Base-by-base conservation (phyloP, 1,139 yeast genomes). In the Magnusiomyces sp. region DNA sequence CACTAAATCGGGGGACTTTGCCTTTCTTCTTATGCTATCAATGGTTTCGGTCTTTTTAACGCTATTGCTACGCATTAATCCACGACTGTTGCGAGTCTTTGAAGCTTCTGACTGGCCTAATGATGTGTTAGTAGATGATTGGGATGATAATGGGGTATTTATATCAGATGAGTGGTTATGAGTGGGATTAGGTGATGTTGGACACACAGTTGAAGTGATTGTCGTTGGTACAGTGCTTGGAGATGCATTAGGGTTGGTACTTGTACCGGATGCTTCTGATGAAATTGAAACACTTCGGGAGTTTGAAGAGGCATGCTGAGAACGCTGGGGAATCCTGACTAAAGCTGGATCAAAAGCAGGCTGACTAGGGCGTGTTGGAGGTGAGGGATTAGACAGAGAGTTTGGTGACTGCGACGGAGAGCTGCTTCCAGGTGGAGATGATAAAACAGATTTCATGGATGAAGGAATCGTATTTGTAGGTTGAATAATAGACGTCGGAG, bases 261-360 rank as follows among this genome's bases (percentile, higher is more conserved):
- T 7, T 23, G 7, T 23, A 7, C 29, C 29, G 7, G 29, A 23
- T 23, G 7, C 4, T 23, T 37, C 40, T 14, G 43, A 34, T 10
- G 48, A 31, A 33, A 41, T 20, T 33, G 49, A 45, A 10, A 43
- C 47, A 47, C 48, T 45, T 3, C 46, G 46, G 20, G 48, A 40
- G 39, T 14, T 33, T 23, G 44, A 17, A 2, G 27, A 17, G 13
- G 42, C 17, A 13, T 13, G 17, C 17, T 14, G 40, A 7, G 43
- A 20, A 14, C 43, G 38, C 38, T 45, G 47, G 9, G 46, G 43
- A 1, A 50, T 46, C 11, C 48, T 19, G 20, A 48, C 32, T 14
- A 46, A 34, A 7, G 53, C 45, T 11, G 53, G 51, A 27, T 51
- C 53, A 34, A 46, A 48, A 2, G 53, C 50, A 19, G 53, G 53